These are phyloP conservation scores for Trametes elegans DNA, from an alignment of 768 basidiomycete genomes.

Conservation along the genomic window DNA sequence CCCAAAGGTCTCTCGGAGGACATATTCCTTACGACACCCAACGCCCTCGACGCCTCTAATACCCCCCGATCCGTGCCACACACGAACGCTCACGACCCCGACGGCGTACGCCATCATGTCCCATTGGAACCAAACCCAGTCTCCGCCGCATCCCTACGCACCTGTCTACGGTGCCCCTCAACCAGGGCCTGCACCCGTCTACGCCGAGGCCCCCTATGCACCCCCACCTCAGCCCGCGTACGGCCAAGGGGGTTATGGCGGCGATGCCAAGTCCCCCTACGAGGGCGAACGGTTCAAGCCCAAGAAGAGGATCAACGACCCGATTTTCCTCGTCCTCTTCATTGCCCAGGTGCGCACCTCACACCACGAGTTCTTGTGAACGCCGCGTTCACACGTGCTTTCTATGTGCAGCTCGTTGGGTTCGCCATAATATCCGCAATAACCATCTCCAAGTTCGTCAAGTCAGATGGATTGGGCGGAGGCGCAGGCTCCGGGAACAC, in stretches of 20 bases:
- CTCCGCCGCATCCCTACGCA: slow-evolving; percentile 5
- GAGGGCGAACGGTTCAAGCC: slow-evolving; percentile 64
- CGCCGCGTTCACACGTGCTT: too few relatives aligned
- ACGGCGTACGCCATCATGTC: neutral
- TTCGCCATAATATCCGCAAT: slow-evolving; percentile 69
- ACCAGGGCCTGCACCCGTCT: slow-evolving; percentile 27
- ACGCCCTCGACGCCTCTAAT: neutral
- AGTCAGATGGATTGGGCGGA: slow-evolving; percentile 66
- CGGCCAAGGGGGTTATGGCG: slow-evolving; percentile 22
- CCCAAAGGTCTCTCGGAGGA: too few relatives aligned
- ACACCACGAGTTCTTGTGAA: neutral
- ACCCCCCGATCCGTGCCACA: too few relatives aligned
- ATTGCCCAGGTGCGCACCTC: slow-evolving; percentile 53
- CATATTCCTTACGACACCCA: neutral
- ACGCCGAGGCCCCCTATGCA: slow-evolving; percentile 17
- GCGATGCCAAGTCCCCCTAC: slow-evolving; percentile 46
- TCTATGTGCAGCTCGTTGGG: slow-evolving; percentile 52
- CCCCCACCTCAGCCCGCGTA: slow-evolving; percentile 18
- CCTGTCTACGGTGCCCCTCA: slow-evolving; percentile 8
- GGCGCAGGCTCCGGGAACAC: slow-evolving; percentile 55
- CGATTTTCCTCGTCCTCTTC: slow-evolving; percentile 68
- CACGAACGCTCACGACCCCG: slow-evolving; percentile 2
- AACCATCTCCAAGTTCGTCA: slow-evolving; percentile 59
- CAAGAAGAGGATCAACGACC: slow-evolving; percentile 70
- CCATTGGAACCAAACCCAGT: neutral